Evolutionary conservation across 129 eudicot species (phyloP).

Genomic region (Oenanthe sinensis): DNA sequence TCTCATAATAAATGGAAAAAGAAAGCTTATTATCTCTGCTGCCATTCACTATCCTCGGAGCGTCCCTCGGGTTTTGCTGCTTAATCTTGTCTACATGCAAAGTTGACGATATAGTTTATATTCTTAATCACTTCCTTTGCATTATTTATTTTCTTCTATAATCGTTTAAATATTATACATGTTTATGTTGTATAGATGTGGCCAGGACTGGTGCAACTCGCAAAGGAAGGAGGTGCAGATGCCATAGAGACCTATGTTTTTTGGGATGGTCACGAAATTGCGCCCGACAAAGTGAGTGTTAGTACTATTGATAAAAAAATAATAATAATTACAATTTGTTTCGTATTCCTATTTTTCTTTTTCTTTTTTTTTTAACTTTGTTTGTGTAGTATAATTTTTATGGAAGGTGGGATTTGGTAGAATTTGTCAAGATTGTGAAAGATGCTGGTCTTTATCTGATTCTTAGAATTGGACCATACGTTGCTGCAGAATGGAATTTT

Average conservation of each 20-base stretch:
- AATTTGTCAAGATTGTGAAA: constrained; percentile 86
- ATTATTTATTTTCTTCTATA: constrained; percentile 20
- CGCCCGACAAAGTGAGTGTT: constrained; percentile 68
- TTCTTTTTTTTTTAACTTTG: not conserved
- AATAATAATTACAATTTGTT: not conserved
- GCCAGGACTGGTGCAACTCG: constrained; percentile 81
- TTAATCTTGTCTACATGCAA: not conserved
- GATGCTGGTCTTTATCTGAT: constrained; percentile 79
- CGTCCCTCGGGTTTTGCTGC: constrained; percentile 72
- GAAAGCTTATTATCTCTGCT: constrained; percentile 87
- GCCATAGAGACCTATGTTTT: constrained; percentile 88
- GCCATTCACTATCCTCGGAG: constrained; percentile 97
- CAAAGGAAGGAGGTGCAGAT: constrained; percentile 91
- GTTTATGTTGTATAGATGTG: constrained; percentile 52
- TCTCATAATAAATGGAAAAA: constrained; percentile 63
- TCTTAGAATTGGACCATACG: constrained; percentile 91
- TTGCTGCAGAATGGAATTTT: constrained; percentile 96
- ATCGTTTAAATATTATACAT: not conserved
- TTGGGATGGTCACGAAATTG: constrained; percentile 96
- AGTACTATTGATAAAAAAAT: not conserved
- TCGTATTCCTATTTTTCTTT: not conserved
- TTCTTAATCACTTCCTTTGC: not conserved
- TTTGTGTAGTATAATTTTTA: constrained; percentile 40
- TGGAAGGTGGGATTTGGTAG: constrained; percentile 76
- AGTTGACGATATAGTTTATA: not conserved